A percentile compares a stretch with the other conserved stretches of the same genome.
These are phyloP conservation scores for Plantago ovata DNA, from an alignment of 257 asterid species.

Conservation along the genomic window DNA sequence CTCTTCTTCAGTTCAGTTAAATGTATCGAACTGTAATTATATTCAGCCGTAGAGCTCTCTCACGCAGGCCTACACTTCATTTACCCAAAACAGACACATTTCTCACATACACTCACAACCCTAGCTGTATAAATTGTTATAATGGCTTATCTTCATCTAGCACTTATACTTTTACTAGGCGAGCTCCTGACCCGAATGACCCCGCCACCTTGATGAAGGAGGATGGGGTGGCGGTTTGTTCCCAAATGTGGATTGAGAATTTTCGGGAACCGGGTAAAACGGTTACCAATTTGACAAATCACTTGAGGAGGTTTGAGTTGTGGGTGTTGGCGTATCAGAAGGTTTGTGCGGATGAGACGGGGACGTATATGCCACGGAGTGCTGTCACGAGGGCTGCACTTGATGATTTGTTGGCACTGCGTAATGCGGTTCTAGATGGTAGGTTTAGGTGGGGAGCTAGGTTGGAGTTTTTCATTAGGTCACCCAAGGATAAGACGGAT, in stretches of 20 bases:
- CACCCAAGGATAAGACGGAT: slow-evolving; percentile 86
- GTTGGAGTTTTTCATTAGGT: slow-evolving; percentile 76
- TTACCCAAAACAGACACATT: slow-evolving; percentile 17
- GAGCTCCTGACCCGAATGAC: slow-evolving; percentile 71
- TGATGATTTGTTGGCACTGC: slow-evolving; percentile 71
- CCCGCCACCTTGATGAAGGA: slow-evolving; percentile 90
- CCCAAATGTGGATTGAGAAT: slow-evolving; percentile 84
- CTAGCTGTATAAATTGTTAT: slow-evolving; percentile 22
- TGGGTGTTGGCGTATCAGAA: slow-evolving; percentile 97
- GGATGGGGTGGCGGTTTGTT: slow-evolving; percentile 75
- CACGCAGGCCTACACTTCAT: slow-evolving; percentile 30
- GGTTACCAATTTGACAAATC: slow-evolving; percentile 55
- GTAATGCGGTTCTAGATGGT: slow-evolving; percentile 82
- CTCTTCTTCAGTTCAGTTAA: slow-evolving; percentile 10
- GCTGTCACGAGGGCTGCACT: slow-evolving; percentile 67
- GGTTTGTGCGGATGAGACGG: slow-evolving; percentile 84
- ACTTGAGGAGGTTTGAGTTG: slow-evolving; percentile 83
- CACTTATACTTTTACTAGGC: slow-evolving; percentile 47
- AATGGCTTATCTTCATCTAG: slow-evolving; percentile 40
- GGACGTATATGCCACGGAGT: slow-evolving; percentile 78
- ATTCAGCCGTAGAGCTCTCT: slow-evolving; percentile 38
- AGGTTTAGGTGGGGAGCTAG: slow-evolving; percentile 95
- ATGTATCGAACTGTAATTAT: slow-evolving; percentile 51
- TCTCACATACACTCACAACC: slow-evolving; percentile 26
- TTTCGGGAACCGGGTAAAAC: slow-evolving; percentile 67